These are phyloP conservation scores for Camelina sativa DNA, from an alignment of 345 rosid species.

Conservation along the genomic window DNA sequence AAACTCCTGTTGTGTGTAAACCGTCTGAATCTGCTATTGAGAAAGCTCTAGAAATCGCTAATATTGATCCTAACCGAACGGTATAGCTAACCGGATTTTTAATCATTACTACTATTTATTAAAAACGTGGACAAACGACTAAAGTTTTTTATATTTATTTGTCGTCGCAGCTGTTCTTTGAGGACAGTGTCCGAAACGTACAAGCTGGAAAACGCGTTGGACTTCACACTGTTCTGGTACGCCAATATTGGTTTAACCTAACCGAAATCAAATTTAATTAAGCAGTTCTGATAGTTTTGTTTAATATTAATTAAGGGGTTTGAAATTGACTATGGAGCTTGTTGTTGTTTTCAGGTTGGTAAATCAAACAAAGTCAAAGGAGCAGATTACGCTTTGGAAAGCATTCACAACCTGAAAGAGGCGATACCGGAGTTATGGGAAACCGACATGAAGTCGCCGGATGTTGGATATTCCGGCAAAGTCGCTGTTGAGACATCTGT, in stretches of 20 bases:
- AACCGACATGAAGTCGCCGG: constrained; percentile 51
- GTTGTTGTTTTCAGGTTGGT: constrained; percentile 61
- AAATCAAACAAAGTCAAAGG: constrained; percentile 73
- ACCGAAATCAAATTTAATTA: constrained; percentile 11
- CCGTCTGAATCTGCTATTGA: constrained; percentile 75
- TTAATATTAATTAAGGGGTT: not conserved
- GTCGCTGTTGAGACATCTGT: constrained; percentile 76
- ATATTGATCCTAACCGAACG: constrained; percentile 74
- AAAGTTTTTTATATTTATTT: not conserved
- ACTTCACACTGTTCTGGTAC: constrained; percentile 81
- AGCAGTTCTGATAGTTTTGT: not conserved
- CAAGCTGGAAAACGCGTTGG: constrained; percentile 86
- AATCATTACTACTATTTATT: not conserved
- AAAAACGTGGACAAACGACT: constrained; percentile 3
- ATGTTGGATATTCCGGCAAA: constrained; percentile 53
- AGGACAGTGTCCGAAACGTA: constrained; percentile 85
- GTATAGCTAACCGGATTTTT: constrained; percentile 49
- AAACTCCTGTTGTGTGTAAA: constrained; percentile 80
- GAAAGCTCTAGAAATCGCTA: constrained; percentile 71
- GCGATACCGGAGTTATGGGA: constrained; percentile 82
- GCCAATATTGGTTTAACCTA: constrained; percentile 9
- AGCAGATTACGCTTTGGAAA: constrained; percentile 83
- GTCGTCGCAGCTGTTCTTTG: constrained; percentile 72
- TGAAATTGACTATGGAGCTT: not conserved
- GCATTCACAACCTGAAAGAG: constrained; percentile 80